phyloP scores from a whole-genome alignment of 2,329 filamentous ascomycete genomes.

The Nothopassalora personata region DNA sequence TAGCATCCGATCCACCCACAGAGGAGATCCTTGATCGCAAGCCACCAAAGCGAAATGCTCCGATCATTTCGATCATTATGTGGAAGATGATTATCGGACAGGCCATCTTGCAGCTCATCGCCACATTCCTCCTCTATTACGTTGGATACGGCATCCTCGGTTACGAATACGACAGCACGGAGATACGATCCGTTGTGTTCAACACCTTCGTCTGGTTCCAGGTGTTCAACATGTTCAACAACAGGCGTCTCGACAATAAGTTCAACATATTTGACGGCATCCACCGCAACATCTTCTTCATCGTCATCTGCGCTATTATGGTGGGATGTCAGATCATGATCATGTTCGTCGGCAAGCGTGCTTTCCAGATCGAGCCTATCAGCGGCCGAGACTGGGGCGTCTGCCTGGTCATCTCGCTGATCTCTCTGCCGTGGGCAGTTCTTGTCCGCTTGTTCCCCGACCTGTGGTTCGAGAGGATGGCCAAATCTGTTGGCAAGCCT shows the following conservation, averaged over 20 bases:
- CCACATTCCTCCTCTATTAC: conserved; percentile 79
- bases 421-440: conserved; percentile 78
- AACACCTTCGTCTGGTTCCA: conserved; percentile 99
- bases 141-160: conserved; percentile 58
- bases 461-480: conserved; percentile 46
- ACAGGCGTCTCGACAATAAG: conserved; percentile 85
- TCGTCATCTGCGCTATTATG: conserved; percentile 79
- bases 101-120: conserved; percentile 75
- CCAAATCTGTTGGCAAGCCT: conserved; percentile 37
- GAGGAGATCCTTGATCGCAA: conserved; percentile 74
- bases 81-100: conserved; percentile 99
- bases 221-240: conserved; percentile 97
- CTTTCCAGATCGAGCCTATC: conserved; percentile 67
- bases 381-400: conserved; percentile 75
- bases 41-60: conserved; percentile 66
- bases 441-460: conserved; percentile 81
- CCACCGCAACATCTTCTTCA: conserved; percentile 78
- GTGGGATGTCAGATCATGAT: conserved; percentile 85
- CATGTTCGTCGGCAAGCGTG: conserved; percentile 70
- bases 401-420: conserved; percentile 71
- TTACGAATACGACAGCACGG: conserved; percentile 42
- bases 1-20: conserved; percentile 82
- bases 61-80: conserved; percentile 83
- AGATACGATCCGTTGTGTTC: conserved; percentile 80
- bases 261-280: conserved; percentile 95